These are phyloP conservation scores for Ceratonia siliqua DNA, from an alignment of 306 rosid genomes.

Conservation along the genomic window DNA sequence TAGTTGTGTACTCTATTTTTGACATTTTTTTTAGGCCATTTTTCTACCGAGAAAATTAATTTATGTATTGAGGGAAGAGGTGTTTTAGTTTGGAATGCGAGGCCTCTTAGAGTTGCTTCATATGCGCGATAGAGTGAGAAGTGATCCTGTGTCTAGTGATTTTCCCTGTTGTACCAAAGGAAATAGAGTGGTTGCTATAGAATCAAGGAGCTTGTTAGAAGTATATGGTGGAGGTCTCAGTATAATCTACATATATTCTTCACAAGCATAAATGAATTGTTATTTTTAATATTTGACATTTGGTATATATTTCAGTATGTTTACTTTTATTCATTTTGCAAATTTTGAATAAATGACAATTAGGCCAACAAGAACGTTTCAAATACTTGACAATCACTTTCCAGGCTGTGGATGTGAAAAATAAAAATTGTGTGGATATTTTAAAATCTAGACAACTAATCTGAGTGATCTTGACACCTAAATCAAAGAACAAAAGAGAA, in stretches of 20 bases:
- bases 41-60: not conserved
- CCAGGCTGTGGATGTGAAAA: too few relatives aligned
- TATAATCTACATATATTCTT: too few relatives aligned
- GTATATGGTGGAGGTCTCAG: not conserved
- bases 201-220: not conserved
- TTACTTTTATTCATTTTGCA: too few relatives aligned
- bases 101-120: not conserved
- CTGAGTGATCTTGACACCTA: too few relatives aligned
- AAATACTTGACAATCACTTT: too few relatives aligned
- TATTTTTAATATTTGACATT: too few relatives aligned
- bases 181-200: not conserved
- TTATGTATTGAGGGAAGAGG: not conserved
- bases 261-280: too few relatives aligned
- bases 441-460: too few relatives aligned
- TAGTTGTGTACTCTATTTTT: not conserved
- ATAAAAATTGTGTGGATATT: too few relatives aligned
- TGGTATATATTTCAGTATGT: too few relatives aligned
- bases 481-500: not conserved
- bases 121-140: not conserved
- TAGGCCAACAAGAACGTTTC: too few relatives aligned
- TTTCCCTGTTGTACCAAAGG: not conserved
- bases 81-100: slow-evolving; percentile 3
- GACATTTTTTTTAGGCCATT: not conserved
- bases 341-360: too few relatives aligned
- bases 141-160: not conserved